A percentile compares a stretch with the other conserved stretches of the same genome.
Conservation (phyloP, 2,329 filamentous ascomycete species). For the Monosporascus cannonballus region DNA sequence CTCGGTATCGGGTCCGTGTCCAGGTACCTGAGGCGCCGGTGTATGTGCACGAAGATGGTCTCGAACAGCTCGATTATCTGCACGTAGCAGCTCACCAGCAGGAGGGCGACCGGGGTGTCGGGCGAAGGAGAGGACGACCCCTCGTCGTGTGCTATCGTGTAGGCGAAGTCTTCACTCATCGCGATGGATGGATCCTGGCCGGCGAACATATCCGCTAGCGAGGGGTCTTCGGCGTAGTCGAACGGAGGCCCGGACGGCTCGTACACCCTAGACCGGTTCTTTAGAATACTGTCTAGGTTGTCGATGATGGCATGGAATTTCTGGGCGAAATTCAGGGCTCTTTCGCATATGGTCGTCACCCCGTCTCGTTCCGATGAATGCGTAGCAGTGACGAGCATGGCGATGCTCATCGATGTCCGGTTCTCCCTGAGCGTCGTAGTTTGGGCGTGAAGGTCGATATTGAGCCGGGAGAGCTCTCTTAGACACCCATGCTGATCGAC, state of each 20-base stretch:
- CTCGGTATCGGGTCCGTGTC: conserved; percentile 2
- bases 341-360: background rate
- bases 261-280: background rate
- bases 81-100: conserved; percentile 15
- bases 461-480: conserved; percentile 13
- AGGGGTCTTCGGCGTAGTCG: background rate
- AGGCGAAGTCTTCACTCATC: background rate
- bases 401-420: conserved; percentile 2
- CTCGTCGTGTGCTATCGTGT: background rate
- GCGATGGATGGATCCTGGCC: too few relatives aligned
- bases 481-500: conserved; percentile 12
- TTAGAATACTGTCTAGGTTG: background rate
- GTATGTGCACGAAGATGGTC: conserved; percentile 9
- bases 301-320: background rate
- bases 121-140: background rate
- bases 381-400: conserved; percentile 5
- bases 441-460: conserved; percentile 11
- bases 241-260: background rate
- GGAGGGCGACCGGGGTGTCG: conserved; percentile 8
- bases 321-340: background rate
- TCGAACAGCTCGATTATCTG: conserved; percentile 12
- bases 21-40: conserved; percentile 1
- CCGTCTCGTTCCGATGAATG: conserved; percentile 1
- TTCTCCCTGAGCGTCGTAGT: conserved; percentile 1
- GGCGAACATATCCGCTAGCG: background rate